Conservation (phyloP, 1,139 yeast genomes). For the Kodamaea alishanica region DNA sequence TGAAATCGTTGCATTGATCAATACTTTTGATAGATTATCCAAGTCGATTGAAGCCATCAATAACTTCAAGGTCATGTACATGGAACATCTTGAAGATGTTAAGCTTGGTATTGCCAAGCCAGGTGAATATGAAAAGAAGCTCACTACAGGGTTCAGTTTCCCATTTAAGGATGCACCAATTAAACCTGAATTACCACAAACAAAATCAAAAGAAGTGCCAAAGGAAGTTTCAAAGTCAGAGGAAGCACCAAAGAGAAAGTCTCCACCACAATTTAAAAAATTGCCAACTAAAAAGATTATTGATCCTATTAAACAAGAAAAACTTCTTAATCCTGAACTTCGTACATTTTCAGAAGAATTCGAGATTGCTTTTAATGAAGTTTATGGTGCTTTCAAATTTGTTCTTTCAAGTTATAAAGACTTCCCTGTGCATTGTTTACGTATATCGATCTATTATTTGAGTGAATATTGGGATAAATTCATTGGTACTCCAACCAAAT, state of each 20-base stretch:
- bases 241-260: constrained; percentile 3
- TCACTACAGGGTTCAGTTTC: constrained; percentile 35
- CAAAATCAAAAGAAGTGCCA: constrained; percentile 4
- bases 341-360: constrained; percentile 41
- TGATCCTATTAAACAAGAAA: constrained; percentile 12
- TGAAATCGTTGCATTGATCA: constrained; percentile 84
- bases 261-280: constrained; percentile 8
- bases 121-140: constrained; percentile 38
- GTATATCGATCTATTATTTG: constrained; percentile 44
- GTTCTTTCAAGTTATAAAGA: constrained; percentile 63
- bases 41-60: constrained; percentile 76
- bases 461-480: constrained; percentile 68
- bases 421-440: constrained; percentile 63
- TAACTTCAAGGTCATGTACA: constrained; percentile 60
- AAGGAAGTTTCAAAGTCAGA: constrained; percentile 7
- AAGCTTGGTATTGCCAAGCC: constrained; percentile 38
- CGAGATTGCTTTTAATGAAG: constrained; percentile 51
- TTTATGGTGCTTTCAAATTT: constrained; percentile 62
- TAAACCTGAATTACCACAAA: constrained; percentile 6
- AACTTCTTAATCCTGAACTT: constrained; percentile 8
- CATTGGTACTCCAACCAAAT: constrained; percentile 48
- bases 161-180: constrained; percentile 25
- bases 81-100: constrained; percentile 41
- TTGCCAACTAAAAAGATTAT: constrained; percentile 8
- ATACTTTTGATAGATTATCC: constrained; percentile 88